phyloP scores from a whole-genome alignment of 108 stramenopile species.

The Pseudonitzschia multistriata region DNA sequence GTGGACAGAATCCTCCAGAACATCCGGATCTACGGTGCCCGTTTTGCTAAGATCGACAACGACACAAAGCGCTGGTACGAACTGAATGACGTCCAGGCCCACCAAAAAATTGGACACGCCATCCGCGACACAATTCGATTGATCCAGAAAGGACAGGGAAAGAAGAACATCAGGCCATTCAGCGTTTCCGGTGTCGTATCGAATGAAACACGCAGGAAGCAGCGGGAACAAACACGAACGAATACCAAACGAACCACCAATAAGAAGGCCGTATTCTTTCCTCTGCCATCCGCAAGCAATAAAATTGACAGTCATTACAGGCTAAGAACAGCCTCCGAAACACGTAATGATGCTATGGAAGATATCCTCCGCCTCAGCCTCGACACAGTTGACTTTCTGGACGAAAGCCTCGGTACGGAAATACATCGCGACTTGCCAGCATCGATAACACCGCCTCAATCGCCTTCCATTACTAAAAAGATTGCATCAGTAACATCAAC shows the following conservation, averaged over 20 bases:
- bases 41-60: slow-evolving; percentile 17
- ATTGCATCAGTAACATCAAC: no score
- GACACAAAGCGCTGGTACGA: slow-evolving; percentile 22
- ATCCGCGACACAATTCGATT: slow-evolving; percentile 19
- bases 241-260: no score
- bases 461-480: background rate
- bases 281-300: no score
- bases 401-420: background rate
- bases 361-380: background rate
- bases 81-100: slow-evolving; percentile 16
- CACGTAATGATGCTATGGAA: background rate
- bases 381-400: background rate
- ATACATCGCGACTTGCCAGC: no score
- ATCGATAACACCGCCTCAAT: no score
- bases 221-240: background rate
- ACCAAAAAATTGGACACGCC: slow-evolving; percentile 31
- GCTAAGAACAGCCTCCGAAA: background rate
- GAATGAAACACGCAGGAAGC: background rate
- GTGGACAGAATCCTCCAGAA: slow-evolving; percentile 14
- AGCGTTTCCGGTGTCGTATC: no score
- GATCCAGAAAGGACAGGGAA: background rate
- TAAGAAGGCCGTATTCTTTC: no score
- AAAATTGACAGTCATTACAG: no score
- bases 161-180: background rate
- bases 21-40: slow-evolving; percentile 9